phyloP scores from a whole-genome alignment of 2,329 filamentous ascomycete species.

The Penicillium sp. region DNA sequence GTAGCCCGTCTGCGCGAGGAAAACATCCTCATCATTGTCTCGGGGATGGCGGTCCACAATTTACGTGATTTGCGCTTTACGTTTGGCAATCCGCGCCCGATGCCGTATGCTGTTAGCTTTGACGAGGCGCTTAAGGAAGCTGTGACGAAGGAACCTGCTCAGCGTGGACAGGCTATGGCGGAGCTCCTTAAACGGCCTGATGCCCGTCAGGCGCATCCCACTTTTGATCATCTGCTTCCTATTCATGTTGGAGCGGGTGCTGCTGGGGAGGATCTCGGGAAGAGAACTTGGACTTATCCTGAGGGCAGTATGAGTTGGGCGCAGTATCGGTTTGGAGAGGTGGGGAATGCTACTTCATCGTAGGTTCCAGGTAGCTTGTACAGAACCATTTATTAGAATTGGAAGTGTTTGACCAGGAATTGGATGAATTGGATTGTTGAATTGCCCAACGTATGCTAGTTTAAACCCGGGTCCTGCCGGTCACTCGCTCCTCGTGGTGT shows the following conservation, averaged over 20 bases:
- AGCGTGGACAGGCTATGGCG: slow-evolving; percentile 43
- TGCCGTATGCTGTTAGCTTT: slow-evolving; percentile 59
- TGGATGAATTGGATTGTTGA: no score
- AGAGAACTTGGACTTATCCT: slow-evolving; percentile 45
- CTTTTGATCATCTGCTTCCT: slow-evolving; percentile 58
- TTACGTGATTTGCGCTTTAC: slow-evolving; percentile 52
- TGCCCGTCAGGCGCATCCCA: slow-evolving; percentile 59
- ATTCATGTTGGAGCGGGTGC: slow-evolving; percentile 56
- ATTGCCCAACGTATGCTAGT: slow-evolving; percentile 1
- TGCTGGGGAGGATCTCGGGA: slow-evolving; percentile 46
- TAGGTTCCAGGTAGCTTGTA: slow-evolving; percentile 8
- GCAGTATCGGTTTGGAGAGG: slow-evolving; percentile 49
- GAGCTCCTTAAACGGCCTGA: slow-evolving; percentile 48
- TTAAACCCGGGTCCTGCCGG: background rate
- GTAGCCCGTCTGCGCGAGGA: slow-evolving; percentile 62
- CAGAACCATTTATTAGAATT: background rate
- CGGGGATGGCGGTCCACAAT: slow-evolving; percentile 72
- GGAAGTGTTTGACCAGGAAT: no score
- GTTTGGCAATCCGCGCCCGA: slow-evolving; percentile 43
- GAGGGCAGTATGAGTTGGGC: slow-evolving; percentile 54
- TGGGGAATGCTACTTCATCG: slow-evolving; percentile 24
- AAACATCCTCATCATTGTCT: slow-evolving; percentile 62
- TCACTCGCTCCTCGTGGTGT: no score
- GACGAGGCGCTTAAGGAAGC: slow-evolving; percentile 64
- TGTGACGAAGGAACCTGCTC: slow-evolving; percentile 46